A percentile compares a stretch with the other conserved stretches of the same genome.
Conservation (phyloP, 441 rosid species). For the Populus hybrid region DNA sequence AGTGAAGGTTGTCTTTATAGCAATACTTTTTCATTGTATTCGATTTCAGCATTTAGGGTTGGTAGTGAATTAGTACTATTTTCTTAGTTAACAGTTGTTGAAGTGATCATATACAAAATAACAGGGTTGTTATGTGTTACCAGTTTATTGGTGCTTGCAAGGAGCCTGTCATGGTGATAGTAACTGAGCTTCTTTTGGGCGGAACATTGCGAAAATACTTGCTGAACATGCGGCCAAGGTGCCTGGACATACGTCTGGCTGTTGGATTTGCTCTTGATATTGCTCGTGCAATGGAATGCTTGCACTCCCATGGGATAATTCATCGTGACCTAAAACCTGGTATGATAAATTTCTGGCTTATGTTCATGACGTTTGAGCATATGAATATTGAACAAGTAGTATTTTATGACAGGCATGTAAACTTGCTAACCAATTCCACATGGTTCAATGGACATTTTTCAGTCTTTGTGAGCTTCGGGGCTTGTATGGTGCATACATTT, state of each 20-base stretch:
- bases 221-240: slow-evolving; percentile 58
- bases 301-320: slow-evolving; percentile 71
- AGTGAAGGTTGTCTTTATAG: slow-evolving; percentile 62
- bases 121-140: slow-evolving; percentile 8
- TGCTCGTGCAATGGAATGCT: slow-evolving; percentile 96
- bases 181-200: slow-evolving; percentile 83
- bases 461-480: background rate
- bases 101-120: slow-evolving; percentile 2
- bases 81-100: background rate
- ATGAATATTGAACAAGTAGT: too few relatives aligned
- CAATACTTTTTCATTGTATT: background rate
- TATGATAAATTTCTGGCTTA: slow-evolving; percentile 13
- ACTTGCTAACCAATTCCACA: background rate
- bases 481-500: background rate
- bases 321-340: slow-evolving; percentile 57
- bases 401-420: too few relatives aligned
- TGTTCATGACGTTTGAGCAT: too few relatives aligned
- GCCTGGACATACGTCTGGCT: slow-evolving; percentile 66
- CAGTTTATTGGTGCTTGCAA: slow-evolving; percentile 98
- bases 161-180: slow-evolving; percentile 93
- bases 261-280: slow-evolving; percentile 87
- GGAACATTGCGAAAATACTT: slow-evolving; percentile 86
- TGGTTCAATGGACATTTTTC: background rate
- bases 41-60: background rate
- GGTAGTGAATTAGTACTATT: background rate